Percentiles rank a stretch among this genome's conserved stretches.
phyloP scores from a whole-genome alignment of 1,284 basidiomycete genomes.

The Kwoniella shivajii region DNA sequence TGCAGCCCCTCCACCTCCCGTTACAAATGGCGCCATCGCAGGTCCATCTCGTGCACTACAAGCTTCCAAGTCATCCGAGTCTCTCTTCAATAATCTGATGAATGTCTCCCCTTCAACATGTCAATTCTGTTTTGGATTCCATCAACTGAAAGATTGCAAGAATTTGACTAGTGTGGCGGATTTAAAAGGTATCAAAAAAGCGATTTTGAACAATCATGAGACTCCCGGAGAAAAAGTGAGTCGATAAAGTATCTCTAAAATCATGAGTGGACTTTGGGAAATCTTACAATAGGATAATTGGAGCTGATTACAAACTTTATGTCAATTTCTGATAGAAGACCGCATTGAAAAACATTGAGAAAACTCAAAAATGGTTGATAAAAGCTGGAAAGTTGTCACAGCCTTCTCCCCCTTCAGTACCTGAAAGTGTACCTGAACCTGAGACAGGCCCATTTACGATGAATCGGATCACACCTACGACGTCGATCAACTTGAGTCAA shows the following conservation, averaged over 20 bases:
- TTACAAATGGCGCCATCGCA: not conserved
- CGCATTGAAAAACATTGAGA: slow-evolving; percentile 1
- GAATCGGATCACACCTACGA: not conserved
- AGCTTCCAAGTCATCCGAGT: not conserved
- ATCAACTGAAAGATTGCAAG: slow-evolving; percentile 5
- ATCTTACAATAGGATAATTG: too few species aligned
- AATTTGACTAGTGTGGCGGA: slow-evolving; percentile 1
- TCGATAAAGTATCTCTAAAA: not conserved
- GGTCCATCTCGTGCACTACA: not conserved
- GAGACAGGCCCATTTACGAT: not conserved
- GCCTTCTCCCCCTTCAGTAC: not conserved
- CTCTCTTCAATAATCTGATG: not conserved
- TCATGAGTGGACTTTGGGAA: too few species aligned
- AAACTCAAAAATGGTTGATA: not conserved
- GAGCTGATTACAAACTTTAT: not conserved
- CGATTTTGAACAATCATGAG: slow-evolving; percentile 1
- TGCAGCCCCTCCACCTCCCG: not conserved
- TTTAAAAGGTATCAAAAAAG: not conserved
- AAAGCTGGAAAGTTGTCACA: not conserved
- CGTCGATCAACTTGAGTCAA: not conserved
- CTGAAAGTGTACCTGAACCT: slow-evolving; percentile 17
- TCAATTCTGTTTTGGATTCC: slow-evolving; percentile 4
- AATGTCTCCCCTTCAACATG: not conserved
- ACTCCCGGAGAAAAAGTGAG: slow-evolving; percentile 9
- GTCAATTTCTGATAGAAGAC: not conserved